Percentiles rank a stretch among this genome's conserved stretches.
Evolutionary conservation across 2,329 filamentous ascomycete genomes (phyloP).

Genomic region (Ceratocystis alfenasii): DNA sequence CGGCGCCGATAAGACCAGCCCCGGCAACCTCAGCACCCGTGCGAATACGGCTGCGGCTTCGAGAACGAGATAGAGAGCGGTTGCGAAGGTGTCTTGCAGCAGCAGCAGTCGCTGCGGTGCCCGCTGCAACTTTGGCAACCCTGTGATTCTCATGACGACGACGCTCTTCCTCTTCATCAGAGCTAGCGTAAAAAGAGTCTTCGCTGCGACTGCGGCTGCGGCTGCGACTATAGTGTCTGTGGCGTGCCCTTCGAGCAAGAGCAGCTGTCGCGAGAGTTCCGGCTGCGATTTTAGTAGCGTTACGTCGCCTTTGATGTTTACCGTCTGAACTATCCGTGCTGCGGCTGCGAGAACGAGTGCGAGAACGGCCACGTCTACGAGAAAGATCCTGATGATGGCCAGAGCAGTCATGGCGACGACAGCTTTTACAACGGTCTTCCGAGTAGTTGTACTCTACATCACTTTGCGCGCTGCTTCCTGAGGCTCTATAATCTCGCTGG

Average conservation of each 20-base stretch:
- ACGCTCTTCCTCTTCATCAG: background rate
- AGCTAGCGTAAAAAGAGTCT: background rate
- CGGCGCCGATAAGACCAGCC: constrained; percentile 47
- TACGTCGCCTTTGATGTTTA: constrained; percentile 27
- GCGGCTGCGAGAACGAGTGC: constrained; percentile 30
- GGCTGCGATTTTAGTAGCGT: constrained; percentile 45
- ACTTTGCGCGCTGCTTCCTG: background rate
- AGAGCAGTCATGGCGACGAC: background rate
- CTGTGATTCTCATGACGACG: constrained; percentile 28
- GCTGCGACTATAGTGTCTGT: constrained; percentile 36
- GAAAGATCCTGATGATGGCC: background rate
- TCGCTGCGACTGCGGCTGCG: constrained; percentile 32
- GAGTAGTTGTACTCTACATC: background rate
- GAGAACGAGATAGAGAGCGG: constrained; percentile 30
- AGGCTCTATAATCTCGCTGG: background rate
- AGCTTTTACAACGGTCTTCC: background rate
- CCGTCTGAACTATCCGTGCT: background rate
- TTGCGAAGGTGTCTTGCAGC: constrained; percentile 46
- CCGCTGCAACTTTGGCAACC: constrained; percentile 45
- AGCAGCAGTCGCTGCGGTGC: constrained; percentile 46
- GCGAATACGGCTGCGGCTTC: constrained; percentile 29
- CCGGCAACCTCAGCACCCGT: constrained; percentile 48
- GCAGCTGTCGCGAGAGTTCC: constrained; percentile 34
- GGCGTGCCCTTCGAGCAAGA: constrained; percentile 35
- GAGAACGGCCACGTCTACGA: background rate